Percentiles rank a stretch among this genome's conserved stretches.
phyloP scores from a whole-genome alignment of 1,284 basidiomycete species.

The Ceratorhiza oryzae-sativae region DNA sequence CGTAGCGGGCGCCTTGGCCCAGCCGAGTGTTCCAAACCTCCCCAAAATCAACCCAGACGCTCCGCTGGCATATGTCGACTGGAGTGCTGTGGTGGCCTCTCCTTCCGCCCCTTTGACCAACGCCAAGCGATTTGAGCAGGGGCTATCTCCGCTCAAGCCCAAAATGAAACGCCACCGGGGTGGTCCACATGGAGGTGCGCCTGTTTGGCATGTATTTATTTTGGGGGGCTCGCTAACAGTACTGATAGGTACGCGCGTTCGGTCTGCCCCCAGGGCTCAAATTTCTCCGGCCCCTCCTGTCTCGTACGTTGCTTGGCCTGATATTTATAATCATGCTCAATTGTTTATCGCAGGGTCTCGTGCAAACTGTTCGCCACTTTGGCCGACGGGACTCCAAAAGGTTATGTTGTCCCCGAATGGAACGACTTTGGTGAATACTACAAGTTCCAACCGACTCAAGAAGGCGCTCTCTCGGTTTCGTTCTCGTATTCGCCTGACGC shows the following conservation, averaged over 20 bases:
- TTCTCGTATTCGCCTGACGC: slow-evolving; percentile 9
- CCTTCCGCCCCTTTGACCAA: slow-evolving; percentile 15
- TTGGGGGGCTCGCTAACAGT: neutral
- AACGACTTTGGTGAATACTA: slow-evolving; percentile 1
- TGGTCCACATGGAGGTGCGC: slow-evolving; percentile 7
- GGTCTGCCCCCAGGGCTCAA: slow-evolving; percentile 1
- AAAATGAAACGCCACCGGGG: slow-evolving; percentile 2
- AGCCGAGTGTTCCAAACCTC: neutral
- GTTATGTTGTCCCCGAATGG: neutral
- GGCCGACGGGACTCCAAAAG: neutral
- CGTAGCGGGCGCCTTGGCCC: neutral
- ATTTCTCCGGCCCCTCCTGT: neutral
- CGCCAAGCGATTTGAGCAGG: slow-evolving; percentile 34
- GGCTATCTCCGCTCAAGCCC: slow-evolving; percentile 27
- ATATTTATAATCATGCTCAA: neutral
- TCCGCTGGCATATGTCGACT: neutral
- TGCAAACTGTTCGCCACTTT: neutral
- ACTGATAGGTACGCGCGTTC: neutral
- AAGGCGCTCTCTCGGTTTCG: slow-evolving; percentile 10
- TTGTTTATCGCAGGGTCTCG: neutral
- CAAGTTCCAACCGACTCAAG: neutral
- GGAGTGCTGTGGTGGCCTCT: neutral
- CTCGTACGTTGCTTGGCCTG: neutral
- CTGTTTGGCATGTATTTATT: neutral
- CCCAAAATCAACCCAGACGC: neutral